Evolutionary conservation across 108 stramenopile genomes (phyloP), one percentile per base, ranked within the genome.

Genomic region (Phaeodactylum tricornutum): DNA sequence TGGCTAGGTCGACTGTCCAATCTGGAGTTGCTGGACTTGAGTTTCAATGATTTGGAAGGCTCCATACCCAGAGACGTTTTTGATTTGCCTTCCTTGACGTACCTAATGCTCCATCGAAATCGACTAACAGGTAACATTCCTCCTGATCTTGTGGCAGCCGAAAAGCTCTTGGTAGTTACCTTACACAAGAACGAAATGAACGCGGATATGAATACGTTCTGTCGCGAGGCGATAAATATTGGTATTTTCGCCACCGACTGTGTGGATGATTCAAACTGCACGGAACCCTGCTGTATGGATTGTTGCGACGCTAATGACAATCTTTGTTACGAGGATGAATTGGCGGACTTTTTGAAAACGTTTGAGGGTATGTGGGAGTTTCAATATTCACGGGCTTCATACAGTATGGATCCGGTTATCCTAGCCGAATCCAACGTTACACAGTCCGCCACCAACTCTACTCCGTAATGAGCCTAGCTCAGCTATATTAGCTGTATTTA

Each of bases 111-210:
- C 42, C 41, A 62, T 38, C 34, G 62, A 21, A 74, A 74, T 50
- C n/a, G 46, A 14, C 39, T 75, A 22, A 59, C 55, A 6, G 74
- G 74, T 1, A 59, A 50, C 5, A 49, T 75, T 19, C 61, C 74
- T 20, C 29, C 36, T 8, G 12, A 46, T 71, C 41, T 33, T 36
- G 35, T 12, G 9, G 30, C 43, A 28, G 53, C 27, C 21, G 12
- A 41, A 4, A 15, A 47, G 12, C n/a, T 73, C 23, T 20, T 31
- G 20, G 56, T 67, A 5, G 17, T 73, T 37, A 27, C 57, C 7
- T 6, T 73, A 3, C 49, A 63, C 38, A 50, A 63, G 34, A 73
- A 56, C 26, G 23, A 31, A 6, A 14, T 66, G 16, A 47, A 49
- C 1, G 64, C 60, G 9, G 39, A 57, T 28, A 21, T 46, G 14